Conservation (phyloP, 305 asterid genomes). For the Plantago lanceolata region DNA sequence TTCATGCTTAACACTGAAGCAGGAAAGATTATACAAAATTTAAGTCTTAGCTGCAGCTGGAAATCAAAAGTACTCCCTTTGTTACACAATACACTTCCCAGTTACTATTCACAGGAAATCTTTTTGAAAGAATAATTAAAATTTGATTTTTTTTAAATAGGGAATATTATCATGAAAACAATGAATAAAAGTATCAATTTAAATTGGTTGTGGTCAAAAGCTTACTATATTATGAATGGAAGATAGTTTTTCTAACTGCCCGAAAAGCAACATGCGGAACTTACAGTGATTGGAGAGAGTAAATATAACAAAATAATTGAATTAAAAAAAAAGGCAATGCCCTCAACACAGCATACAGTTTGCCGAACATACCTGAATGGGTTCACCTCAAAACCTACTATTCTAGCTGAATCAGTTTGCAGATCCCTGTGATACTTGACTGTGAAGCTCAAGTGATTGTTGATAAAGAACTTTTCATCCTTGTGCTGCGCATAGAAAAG, state of each 20-base stretch:
- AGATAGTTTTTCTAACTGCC: not conserved
- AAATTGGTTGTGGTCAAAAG: not conserved
- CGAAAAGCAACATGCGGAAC: not conserved
- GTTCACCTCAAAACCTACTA: slow-evolving; percentile 76
- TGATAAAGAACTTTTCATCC: slow-evolving; percentile 60
- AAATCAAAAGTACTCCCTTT: not conserved
- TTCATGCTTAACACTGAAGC: slow-evolving; percentile 63
- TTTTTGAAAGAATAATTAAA: too few relatives aligned
- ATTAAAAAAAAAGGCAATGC: not conserved
- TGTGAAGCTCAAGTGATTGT: slow-evolving; percentile 68
- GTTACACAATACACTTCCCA: not conserved
- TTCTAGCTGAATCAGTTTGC: slow-evolving; percentile 60
- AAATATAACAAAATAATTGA: not conserved
- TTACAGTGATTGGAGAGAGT: not conserved
- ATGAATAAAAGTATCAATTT: not conserved
- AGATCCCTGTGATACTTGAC: slow-evolving; percentile 71
- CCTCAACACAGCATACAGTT: too few relatives aligned
- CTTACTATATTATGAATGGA: not conserved
- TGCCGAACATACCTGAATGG: slow-evolving; percentile 54
- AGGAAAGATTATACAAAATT: not conserved
- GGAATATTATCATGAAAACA: not conserved
- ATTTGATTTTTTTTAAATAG: too few relatives aligned
- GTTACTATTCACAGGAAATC: not conserved
- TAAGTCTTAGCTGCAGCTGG: slow-evolving; percentile 11
- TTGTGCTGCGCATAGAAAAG: slow-evolving; percentile 40